Percentiles rank a stretch among this genome's conserved stretches.
Evolutionary conservation across 2,329 filamentous ascomycete species (phyloP).

Genomic region (Diaporthe ilicicola): DNA sequence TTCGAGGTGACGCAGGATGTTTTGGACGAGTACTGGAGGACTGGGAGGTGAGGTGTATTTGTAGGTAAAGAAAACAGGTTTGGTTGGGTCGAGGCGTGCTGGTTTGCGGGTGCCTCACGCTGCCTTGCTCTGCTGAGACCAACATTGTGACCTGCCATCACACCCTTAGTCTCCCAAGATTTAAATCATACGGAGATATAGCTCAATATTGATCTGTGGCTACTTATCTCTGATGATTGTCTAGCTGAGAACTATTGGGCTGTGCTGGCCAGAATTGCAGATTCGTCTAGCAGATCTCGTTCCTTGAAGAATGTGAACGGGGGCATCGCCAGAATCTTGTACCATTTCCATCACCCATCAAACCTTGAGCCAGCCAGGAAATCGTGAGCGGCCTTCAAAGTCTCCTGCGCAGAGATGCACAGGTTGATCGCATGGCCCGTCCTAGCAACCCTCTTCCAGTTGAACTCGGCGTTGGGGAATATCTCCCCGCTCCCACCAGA

Average conservation of each 20-base stretch:
- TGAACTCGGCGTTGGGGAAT: not conserved
- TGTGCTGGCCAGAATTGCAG: not conserved
- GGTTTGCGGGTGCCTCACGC: too few relatives aligned
- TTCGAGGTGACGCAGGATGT: slow-evolving; percentile 59
- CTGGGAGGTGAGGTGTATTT: slow-evolving; percentile 35
- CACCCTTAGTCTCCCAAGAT: too few relatives aligned
- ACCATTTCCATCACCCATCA: not conserved
- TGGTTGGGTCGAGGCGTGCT: too few relatives aligned
- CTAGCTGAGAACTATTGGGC: not conserved
- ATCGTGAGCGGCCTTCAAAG: not conserved
- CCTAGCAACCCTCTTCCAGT: not conserved
- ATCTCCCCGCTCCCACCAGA: slow-evolving; percentile 4
- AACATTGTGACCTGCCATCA: too few relatives aligned
- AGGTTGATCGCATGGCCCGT: not conserved
- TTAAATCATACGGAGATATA: too few relatives aligned
- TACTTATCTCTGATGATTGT: too few relatives aligned
- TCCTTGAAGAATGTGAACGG: not conserved
- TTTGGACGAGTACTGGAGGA: slow-evolving; percentile 56
- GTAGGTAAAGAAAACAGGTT: too few relatives aligned
- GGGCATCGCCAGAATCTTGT: not conserved
- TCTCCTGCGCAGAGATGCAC: not conserved
- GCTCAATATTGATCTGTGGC: too few relatives aligned
- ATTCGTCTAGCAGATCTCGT: not conserved
- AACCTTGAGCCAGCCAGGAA: not conserved
- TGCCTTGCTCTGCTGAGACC: too few relatives aligned